Conservation (phyloP, 352 stramenopile species). For the Phytopythium aichiense region DNA sequence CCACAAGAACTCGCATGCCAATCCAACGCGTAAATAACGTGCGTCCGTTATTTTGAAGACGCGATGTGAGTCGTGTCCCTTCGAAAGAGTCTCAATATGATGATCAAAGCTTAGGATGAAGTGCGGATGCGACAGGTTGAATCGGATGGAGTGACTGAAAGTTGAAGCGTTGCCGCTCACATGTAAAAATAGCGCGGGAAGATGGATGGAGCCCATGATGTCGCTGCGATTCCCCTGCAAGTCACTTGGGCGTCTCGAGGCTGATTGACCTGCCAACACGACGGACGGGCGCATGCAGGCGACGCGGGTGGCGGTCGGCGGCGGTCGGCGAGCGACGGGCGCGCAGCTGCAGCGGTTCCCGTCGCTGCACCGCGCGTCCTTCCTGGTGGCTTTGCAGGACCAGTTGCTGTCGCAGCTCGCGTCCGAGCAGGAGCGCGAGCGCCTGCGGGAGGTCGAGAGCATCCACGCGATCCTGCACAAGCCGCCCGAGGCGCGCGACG, state of each 20-base stretch:
- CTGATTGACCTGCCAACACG: neutral
- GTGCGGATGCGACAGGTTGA: no score
- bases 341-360: conserved; percentile 27
- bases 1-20: neutral
- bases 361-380: conserved; percentile 30
- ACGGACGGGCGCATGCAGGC: neutral
- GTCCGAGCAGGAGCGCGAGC: conserved; percentile 37
- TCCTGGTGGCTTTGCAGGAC: conserved; percentile 56
- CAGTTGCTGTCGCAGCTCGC: conserved; percentile 43
- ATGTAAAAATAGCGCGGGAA: no score
- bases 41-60: neutral
- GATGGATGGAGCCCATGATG: no score
- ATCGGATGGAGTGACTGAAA: no score
- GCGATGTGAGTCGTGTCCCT: no score
- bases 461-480: conserved; percentile 56
- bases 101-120: no score
- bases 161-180: no score
- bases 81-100: no score
- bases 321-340: conserved; percentile 3
- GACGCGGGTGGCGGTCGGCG: neutral
- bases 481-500: conserved; percentile 35
- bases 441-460: conserved; percentile 36
- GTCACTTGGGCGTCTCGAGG: no score
- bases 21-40: neutral
- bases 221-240: no score